phyloP scores from a whole-genome alignment of 2,329 filamentous ascomycete genomes.

The Ascochyta lentis region DNA sequence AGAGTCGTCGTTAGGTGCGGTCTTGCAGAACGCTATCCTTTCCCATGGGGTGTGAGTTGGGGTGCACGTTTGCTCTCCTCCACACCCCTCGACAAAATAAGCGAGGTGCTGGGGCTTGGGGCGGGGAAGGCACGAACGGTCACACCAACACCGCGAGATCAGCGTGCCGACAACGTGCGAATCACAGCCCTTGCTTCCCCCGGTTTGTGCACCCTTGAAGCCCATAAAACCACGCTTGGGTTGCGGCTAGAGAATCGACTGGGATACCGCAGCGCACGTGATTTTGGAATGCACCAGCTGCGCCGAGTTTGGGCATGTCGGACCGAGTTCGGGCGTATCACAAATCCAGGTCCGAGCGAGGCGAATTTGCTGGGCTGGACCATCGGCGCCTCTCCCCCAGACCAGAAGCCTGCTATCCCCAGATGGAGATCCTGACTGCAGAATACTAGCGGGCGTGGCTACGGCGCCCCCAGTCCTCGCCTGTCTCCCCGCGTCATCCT shows the following conservation, averaged over 20 bases:
- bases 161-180: conserved; percentile 27
- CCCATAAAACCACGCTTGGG: neutral
- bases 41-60: conserved; percentile 21
- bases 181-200: conserved; percentile 17
- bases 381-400: conserved; percentile 29
- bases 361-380: conserved; percentile 15
- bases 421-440: conserved; percentile 12
- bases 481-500: conserved; percentile 33
- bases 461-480: conserved; percentile 21
- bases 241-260: conserved; percentile 1
- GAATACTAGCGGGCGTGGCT: conserved; percentile 16
- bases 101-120: conserved; percentile 22
- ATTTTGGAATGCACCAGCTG: neutral
- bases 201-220: neutral
- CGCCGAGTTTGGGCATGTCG: conserved; percentile 10
- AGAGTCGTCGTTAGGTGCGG: conserved; percentile 1
- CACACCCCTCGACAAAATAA: conserved; percentile 10
- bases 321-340: conserved; percentile 24
- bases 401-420: conserved; percentile 22
- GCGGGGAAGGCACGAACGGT: conserved; percentile 16
- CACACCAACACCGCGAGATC: conserved; percentile 16
- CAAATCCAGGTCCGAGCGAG: neutral
- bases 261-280: conserved; percentile 6
- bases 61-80: conserved; percentile 9
- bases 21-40: conserved; percentile 8